Conservation (phyloP, 805 yeast species). For the Komagataella pastoris region DNA sequence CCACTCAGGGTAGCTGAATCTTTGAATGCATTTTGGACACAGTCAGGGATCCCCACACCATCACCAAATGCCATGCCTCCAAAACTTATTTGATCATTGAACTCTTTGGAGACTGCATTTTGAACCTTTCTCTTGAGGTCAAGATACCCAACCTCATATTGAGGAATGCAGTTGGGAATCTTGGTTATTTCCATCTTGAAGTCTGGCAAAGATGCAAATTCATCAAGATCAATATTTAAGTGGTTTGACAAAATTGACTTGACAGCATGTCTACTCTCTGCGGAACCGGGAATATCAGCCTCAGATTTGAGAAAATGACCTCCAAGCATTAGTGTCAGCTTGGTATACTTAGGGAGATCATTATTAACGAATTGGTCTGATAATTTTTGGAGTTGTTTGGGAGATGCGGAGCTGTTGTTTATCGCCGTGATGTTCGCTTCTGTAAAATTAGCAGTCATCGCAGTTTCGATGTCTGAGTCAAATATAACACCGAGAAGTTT, state of each 20-base stretch:
- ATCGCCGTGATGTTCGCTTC: neutral
- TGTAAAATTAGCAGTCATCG: conserved; percentile 20
- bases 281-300: neutral
- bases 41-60: conserved; percentile 87
- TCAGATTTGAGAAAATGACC: conserved; percentile 35
- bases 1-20: conserved; percentile 29
- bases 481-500: conserved; percentile 75
- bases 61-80: conserved; percentile 76
- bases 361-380: neutral
- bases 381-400: conserved; percentile 6
- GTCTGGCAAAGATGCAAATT: conserved; percentile 5
- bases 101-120: conserved; percentile 18
- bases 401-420: neutral
- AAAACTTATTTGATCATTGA: conserved; percentile 29
- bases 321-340: conserved; percentile 83
- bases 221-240: conserved; percentile 19
- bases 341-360: conserved; percentile 33
- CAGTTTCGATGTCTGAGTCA: conserved; percentile 73
- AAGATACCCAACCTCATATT: conserved; percentile 59
- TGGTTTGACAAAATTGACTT: conserved; percentile 22
- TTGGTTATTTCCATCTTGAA: conserved; percentile 21
- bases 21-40: conserved; percentile 49
- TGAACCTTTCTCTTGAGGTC: conserved; percentile 23
- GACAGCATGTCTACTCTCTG: conserved; percentile 2
- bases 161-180: conserved; percentile 62